phyloP scores from a whole-genome alignment of 2,329 filamentous ascomycete genomes.

The Lasiodiplodia sp. region DNA sequence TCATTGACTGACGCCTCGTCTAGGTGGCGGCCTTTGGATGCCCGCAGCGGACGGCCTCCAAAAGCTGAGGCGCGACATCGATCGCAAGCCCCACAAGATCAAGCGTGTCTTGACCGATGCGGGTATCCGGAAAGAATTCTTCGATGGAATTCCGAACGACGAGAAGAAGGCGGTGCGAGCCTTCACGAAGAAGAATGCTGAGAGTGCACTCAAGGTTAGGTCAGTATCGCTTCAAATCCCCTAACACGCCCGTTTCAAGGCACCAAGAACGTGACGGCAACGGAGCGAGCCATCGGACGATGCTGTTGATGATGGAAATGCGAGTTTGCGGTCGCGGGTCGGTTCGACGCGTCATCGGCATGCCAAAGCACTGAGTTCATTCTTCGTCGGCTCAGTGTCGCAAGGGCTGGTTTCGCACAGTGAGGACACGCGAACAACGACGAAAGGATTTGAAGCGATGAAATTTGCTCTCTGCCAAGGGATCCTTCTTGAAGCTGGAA shows the following conservation, averaged over 20 bases:
- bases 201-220: slow-evolving; percentile 87
- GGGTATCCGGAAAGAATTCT: slow-evolving; percentile 69
- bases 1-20: slow-evolving; percentile 12
- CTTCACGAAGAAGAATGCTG: slow-evolving; percentile 72
- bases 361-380: not conserved
- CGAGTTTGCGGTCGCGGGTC: not conserved
- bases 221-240: slow-evolving; percentile 50
- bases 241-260: not conserved
- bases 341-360: slow-evolving; percentile 13
- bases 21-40: slow-evolving; percentile 82
- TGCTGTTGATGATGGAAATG: not conserved
- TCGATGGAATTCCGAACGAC: slow-evolving; percentile 63
- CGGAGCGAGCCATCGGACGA: not conserved
- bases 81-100: slow-evolving; percentile 73
- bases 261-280: not conserved
- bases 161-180: slow-evolving; percentile 70
- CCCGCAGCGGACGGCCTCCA: slow-evolving; percentile 73
- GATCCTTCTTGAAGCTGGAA: slow-evolving; percentile 15
- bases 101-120: slow-evolving; percentile 70
- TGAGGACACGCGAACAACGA: not conserved
- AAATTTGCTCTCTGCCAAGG: slow-evolving; percentile 19
- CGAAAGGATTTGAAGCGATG: not conserved
- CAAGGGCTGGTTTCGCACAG: not conserved
- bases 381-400: not conserved
- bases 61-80: slow-evolving; percentile 75